phyloP scores from a whole-genome alignment of 1,284 basidiomycete species.

The Trametes polyzona region DNA sequence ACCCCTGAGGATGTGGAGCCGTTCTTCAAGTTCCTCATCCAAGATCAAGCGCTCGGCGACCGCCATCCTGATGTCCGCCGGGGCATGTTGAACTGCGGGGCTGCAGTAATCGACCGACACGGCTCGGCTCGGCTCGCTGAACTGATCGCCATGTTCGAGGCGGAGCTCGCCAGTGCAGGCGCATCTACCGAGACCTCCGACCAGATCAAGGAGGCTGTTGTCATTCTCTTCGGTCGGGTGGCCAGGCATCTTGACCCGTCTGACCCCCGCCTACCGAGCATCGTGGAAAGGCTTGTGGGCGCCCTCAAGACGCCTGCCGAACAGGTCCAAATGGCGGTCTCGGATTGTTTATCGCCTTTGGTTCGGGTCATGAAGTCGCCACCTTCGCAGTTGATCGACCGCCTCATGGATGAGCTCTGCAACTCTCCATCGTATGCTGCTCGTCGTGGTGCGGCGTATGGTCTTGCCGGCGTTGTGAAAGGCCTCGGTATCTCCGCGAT shows the following conservation, averaged over 20 bases:
- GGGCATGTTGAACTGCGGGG: constrained; percentile 88
- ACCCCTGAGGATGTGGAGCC: constrained; percentile 69
- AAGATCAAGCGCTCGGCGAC: constrained; percentile 88
- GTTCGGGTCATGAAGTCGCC: constrained; percentile 74
- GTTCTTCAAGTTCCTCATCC: constrained; percentile 89
- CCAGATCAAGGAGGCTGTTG: constrained; percentile 92
- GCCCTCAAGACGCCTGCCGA: constrained; percentile 96
- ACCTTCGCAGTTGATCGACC: constrained; percentile 73
- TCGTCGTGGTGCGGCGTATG: constrained; percentile 95
- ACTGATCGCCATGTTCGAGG: constrained; percentile 88
- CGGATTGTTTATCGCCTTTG: constrained; percentile 91
- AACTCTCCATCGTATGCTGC: constrained; percentile 87
- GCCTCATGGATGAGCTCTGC: constrained; percentile 78
- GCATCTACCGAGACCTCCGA: constrained; percentile 78
- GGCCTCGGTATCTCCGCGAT: constrained; percentile 88
- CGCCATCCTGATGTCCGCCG: constrained; percentile 81
- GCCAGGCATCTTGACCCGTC: constrained; percentile 85
- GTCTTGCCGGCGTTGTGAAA: constrained; percentile 90
- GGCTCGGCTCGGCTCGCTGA: constrained; percentile 76
- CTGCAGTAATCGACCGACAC: constrained; percentile 82
- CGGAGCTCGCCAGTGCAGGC: constrained; percentile 68
- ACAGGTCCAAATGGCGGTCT: constrained; percentile 95
- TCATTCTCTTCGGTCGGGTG: constrained; percentile 93
- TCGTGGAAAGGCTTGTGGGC: constrained; percentile 89
- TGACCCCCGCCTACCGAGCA: constrained; percentile 79